A percentile compares a stretch with the other conserved stretches of the same genome.
Conservation (phyloP, 2,329 filamentous ascomycete species). For the Trichoderma sp. region DNA sequence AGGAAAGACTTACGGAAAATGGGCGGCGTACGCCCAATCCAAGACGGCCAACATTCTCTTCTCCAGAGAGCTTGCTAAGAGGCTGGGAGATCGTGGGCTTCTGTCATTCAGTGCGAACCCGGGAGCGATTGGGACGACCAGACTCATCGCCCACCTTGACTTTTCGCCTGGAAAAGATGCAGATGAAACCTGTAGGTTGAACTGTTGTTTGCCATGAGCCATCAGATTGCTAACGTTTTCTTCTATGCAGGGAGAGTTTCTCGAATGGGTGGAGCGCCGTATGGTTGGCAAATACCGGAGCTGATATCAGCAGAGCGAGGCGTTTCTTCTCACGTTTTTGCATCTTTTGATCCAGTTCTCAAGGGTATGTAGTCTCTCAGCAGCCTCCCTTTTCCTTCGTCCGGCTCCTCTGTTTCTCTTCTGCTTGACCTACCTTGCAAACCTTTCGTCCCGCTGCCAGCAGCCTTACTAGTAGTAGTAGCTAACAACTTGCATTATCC, state of each 20-base stretch:
- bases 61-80: conserved; percentile 39
- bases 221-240: neutral
- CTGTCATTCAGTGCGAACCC: conserved; percentile 44
- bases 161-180: conserved; percentile 31
- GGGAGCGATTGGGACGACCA: conserved; percentile 38
- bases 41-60: conserved; percentile 47
- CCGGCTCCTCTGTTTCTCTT: neutral
- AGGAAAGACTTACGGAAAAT: conserved; percentile 39
- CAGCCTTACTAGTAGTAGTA: neutral
- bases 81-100: conserved; percentile 39
- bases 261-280: neutral
- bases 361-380: conserved; percentile 31
- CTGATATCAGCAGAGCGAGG: conserved; percentile 38
- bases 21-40: conserved; percentile 44
- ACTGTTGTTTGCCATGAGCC: neutral
- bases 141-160: conserved; percentile 35
- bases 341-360: conserved; percentile 45
- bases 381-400: neutral
- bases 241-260: conserved; percentile 30
- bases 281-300: conserved; percentile 12
- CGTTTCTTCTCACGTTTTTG: conserved; percentile 42
- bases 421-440: neutral
- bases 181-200: conserved; percentile 30
- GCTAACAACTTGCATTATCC: neutral
- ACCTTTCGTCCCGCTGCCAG: neutral